Evolutionary conservation across 805 yeast species (phyloP).

Genomic region (Starmerella sp.): DNA sequence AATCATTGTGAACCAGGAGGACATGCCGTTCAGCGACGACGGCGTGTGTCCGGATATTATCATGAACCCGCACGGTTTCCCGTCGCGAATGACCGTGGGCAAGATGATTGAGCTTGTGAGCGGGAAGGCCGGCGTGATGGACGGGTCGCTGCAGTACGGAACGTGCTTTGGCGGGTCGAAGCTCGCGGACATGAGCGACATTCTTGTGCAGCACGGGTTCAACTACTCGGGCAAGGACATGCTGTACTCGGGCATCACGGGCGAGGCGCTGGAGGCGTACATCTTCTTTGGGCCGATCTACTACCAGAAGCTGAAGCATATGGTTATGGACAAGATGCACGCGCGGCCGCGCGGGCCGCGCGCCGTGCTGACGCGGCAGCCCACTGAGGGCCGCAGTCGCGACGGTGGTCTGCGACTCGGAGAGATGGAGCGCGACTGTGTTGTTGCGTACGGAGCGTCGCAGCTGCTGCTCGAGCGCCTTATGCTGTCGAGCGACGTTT

Average conservation of each 20-base stretch:
- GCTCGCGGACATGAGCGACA: conserved; percentile 85
- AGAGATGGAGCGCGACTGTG: conserved; percentile 99
- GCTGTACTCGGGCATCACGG: conserved; percentile 94
- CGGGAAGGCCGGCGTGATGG: conserved; percentile 94
- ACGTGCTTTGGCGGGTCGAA: conserved; percentile 99
- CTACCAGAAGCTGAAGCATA: conserved; percentile 95
- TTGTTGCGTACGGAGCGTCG: conserved; percentile 97
- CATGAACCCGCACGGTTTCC: conserved; percentile 99
- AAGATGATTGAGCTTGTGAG: conserved; percentile 93
- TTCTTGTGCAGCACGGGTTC: conserved; percentile 82
- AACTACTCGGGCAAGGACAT: conserved; percentile 94
- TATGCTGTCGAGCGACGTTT: conserved; percentile 95
- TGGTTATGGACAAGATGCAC: conserved; percentile 98
- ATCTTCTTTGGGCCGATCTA: conserved; percentile 98
- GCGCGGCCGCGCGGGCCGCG: conserved; percentile 99
- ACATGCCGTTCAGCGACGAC: conserved; percentile 85
- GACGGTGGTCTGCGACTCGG: conserved; percentile 99
- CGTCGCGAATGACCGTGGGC: conserved; percentile 99
- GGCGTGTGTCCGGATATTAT: conserved; percentile 92
- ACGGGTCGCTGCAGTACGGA: conserved; percentile 87
- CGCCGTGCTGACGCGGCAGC: conserved; percentile 95
- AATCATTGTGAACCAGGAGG: conserved; percentile 93
- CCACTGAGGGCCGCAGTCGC: conserved; percentile 96
- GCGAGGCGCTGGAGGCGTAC: conserved; percentile 93
- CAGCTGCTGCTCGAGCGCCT: conserved; percentile 85